Evolutionary conservation across 495 filamentous ascomycete species (phyloP).

Genomic region (Apiosordaria backusii): DNA sequence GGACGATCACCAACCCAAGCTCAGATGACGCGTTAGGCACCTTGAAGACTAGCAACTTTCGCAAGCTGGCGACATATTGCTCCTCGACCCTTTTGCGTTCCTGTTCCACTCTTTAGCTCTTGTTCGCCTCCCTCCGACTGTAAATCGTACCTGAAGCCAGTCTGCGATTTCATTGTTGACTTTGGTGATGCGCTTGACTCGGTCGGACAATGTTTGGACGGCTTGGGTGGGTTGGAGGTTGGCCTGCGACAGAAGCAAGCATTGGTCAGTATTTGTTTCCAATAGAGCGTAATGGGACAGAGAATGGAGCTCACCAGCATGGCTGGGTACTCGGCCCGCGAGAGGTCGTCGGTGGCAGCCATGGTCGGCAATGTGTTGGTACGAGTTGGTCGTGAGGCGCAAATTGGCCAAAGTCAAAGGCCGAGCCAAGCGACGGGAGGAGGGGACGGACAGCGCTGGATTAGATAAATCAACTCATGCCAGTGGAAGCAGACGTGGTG

Average conservation of each 20-base stretch:
- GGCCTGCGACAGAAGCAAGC: constrained; percentile 49
- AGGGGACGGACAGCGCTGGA: constrained; percentile 4
- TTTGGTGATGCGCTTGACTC: constrained; percentile 79
- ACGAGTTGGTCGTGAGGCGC: constrained; percentile 5
- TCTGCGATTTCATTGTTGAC: constrained; percentile 92
- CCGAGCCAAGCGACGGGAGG: constrained; percentile 17
- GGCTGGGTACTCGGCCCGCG: constrained; percentile 89
- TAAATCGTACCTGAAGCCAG: constrained; percentile 80
- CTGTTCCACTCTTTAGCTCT: constrained; percentile 47
- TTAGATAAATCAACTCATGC: constrained; percentile 29
- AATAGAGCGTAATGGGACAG: not conserved
- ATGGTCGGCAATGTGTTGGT: constrained; percentile 5
- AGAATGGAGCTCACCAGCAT: constrained; percentile 70
- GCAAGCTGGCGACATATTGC: constrained; percentile 76
- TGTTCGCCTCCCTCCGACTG: not conserved
- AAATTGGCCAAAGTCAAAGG: constrained; percentile 5
- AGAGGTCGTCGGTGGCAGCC: constrained; percentile 62
- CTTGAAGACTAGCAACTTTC: constrained; percentile 72
- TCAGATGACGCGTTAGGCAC: constrained; percentile 69
- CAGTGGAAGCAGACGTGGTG: constrained; percentile 14
- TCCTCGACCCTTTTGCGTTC: constrained; percentile 93
- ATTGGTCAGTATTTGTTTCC: constrained; percentile 16
- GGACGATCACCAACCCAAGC: constrained; percentile 64
- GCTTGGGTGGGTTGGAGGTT: constrained; percentile 82
- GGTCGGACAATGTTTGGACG: constrained; percentile 77